Conservation (phyloP, 148 eudicot genomes). For the Rhododendron mucronatum region DNA sequence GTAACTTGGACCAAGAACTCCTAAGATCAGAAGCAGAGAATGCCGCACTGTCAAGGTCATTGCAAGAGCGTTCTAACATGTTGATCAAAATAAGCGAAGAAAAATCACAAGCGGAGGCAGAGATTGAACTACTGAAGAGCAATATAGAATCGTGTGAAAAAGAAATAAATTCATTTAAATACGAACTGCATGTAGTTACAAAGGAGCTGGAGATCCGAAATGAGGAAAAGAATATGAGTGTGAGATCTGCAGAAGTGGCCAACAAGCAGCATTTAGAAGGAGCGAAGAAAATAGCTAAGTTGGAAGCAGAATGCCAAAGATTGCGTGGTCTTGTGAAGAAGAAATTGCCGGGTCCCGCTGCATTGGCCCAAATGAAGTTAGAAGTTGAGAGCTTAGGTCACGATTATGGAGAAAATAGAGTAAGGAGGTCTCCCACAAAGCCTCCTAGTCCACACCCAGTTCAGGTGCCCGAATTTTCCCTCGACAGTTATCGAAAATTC, state of each 20-base stretch:
- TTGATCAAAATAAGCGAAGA: slow-evolving; percentile 74
- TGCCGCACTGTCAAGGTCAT: slow-evolving; percentile 77
- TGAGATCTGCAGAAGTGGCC: slow-evolving; percentile 82
- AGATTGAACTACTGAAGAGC: slow-evolving; percentile 70
- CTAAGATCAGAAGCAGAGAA: slow-evolving; percentile 74
- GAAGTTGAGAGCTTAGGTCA: slow-evolving; percentile 91
- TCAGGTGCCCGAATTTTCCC: slow-evolving; percentile 58
- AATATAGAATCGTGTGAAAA: slow-evolving; percentile 75
- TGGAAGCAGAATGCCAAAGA: slow-evolving; percentile 96
- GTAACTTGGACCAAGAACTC: slow-evolving; percentile 68
- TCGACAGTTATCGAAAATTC: slow-evolving; percentile 58
- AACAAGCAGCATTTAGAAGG: slow-evolving; percentile 91
- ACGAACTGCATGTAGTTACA: slow-evolving; percentile 73
- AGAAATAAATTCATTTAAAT: slow-evolving; percentile 89
- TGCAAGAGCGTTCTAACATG: slow-evolving; percentile 91
- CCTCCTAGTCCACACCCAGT: slow-evolving; percentile 67
- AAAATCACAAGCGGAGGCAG: slow-evolving; percentile 82
- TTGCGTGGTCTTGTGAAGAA: slow-evolving; percentile 90
- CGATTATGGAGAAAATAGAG: slow-evolving; percentile 66
- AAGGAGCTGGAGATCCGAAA: slow-evolving; percentile 93
- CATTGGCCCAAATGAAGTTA: slow-evolving; percentile 96
- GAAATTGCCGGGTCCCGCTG: slow-evolving; percentile 99
- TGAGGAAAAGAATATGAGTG: slow-evolving; percentile 96
- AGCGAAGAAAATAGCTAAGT: slow-evolving; percentile 87
- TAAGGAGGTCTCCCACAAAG: slow-evolving; percentile 67